These are phyloP conservation scores for Cyclocybe cylindracea DNA, from an alignment of 768 basidiomycete genomes.

Conservation along the genomic window DNA sequence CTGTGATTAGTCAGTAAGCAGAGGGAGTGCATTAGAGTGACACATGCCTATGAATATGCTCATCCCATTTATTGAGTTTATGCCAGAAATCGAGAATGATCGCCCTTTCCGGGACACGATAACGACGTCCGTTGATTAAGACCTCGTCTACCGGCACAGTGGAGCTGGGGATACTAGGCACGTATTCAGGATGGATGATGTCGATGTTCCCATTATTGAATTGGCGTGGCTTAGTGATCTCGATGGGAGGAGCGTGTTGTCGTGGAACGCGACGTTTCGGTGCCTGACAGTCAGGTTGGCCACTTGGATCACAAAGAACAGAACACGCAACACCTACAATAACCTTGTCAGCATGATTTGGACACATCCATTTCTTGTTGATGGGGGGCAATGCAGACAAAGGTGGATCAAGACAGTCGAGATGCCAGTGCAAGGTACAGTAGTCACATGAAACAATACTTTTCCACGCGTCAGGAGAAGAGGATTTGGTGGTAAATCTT, in stretches of 20 bases:
- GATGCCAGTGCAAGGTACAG: conserved; percentile 93
- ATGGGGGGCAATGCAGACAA: conserved; percentile 81
- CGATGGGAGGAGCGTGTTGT: conserved; percentile 64
- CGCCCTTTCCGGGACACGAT: conserved; percentile 89
- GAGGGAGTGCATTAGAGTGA: neutral
- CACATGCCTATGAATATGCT: conserved; percentile 43
- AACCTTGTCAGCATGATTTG: conserved; percentile 89
- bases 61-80: conserved; percentile 57
- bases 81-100: conserved; percentile 97
- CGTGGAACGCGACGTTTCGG: conserved; percentile 81
- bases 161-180: conserved; percentile 34
- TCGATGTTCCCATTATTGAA: conserved; percentile 94
- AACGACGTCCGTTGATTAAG: conserved; percentile 84
- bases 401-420: conserved; percentile 95
- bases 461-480: conserved; percentile 58
- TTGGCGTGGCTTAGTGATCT: conserved; percentile 70
- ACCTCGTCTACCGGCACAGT: conserved; percentile 76
- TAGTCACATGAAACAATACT: conserved; percentile 93
- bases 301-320: neutral
- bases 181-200: conserved; percentile 68
- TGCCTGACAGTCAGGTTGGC: conserved; percentile 43
- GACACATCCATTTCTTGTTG: conserved; percentile 98
- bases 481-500: conserved; percentile 45
- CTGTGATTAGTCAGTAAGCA: conserved; percentile 20
- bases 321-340: conserved; percentile 55